Conservation (phyloP, 2,329 filamentous ascomycete genomes). For the Neoscytalidium dimidiatum region DNA sequence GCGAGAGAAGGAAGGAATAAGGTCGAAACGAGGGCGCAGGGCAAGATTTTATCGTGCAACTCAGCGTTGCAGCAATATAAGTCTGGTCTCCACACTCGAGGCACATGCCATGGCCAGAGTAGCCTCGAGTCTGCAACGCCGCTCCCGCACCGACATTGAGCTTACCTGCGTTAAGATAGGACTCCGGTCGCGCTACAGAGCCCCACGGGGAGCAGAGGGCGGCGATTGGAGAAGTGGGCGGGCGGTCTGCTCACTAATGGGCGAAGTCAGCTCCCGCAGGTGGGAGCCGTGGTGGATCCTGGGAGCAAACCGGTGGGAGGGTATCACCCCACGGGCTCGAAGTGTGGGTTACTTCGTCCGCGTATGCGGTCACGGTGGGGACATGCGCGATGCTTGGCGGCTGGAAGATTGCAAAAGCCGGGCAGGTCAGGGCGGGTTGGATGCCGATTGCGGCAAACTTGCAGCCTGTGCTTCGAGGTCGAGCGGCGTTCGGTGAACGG, state of each 20-base stretch:
- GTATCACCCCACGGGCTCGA: slow-evolving; percentile 9
- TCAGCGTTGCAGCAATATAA: neutral
- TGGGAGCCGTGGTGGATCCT: neutral
- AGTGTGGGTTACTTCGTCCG: neutral
- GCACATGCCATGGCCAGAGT: neutral
- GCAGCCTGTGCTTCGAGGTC: slow-evolving; percentile 6
- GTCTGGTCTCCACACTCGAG: neutral
- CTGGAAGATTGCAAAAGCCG: neutral
- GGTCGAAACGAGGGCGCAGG: neutral
- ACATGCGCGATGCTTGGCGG: neutral
- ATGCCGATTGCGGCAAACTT: slow-evolving; percentile 8
- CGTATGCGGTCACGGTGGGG: slow-evolving; percentile 11
- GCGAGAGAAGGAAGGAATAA: neutral
- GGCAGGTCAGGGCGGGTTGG: neutral
- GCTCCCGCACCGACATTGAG: slow-evolving; percentile 7
- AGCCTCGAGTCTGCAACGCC: slow-evolving; percentile 2
- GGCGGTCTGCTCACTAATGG: no score
- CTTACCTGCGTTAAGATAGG: slow-evolving; percentile 5
- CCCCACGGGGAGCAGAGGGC: slow-evolving; percentile 9
- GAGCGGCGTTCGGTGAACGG: neutral
- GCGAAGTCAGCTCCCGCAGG: neutral
- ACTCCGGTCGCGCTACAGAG: neutral
- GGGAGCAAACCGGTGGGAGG: neutral
- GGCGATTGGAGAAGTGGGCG: neutral
- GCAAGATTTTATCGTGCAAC: neutral